These are phyloP conservation scores for Mycena chlorophos DNA, from an alignment of 768 basidiomycete genomes.

Conservation along the genomic window DNA sequence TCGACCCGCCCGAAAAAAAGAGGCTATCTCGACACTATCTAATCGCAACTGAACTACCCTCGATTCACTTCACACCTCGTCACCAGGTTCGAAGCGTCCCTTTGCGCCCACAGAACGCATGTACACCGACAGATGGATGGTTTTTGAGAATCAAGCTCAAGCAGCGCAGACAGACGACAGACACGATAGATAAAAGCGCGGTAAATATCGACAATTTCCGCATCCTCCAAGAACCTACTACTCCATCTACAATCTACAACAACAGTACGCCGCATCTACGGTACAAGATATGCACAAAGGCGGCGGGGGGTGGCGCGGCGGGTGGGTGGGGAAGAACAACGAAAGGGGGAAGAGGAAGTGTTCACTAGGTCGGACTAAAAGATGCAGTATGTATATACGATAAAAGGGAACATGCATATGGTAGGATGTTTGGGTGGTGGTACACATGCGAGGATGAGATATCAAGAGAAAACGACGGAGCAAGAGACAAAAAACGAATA, in stretches of 20 bases:
- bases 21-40: no score
- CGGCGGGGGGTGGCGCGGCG: neutral
- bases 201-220: no score
- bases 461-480: constrained; percentile 23
- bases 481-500: constrained; percentile 35
- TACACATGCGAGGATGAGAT: constrained; percentile 30
- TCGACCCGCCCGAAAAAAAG: no score
- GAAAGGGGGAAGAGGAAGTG: neutral
- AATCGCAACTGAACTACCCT: no score
- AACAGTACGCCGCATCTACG: neutral
- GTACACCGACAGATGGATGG: no score
- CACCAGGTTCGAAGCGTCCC: no score
- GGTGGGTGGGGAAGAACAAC: neutral
- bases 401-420: neutral
- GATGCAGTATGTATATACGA: neutral
- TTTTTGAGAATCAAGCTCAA: no score
- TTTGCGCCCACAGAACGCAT: no score
- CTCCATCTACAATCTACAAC: neutral
- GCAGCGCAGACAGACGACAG: no score
- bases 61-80: no score
- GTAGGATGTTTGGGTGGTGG: constrained; percentile 1
- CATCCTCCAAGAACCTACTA: neutral
- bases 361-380: neutral
- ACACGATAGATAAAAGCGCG: no score
- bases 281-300: neutral